phyloP scores from a whole-genome alignment of 2,329 filamentous ascomycete species.

The Hypoxylon sp. region DNA sequence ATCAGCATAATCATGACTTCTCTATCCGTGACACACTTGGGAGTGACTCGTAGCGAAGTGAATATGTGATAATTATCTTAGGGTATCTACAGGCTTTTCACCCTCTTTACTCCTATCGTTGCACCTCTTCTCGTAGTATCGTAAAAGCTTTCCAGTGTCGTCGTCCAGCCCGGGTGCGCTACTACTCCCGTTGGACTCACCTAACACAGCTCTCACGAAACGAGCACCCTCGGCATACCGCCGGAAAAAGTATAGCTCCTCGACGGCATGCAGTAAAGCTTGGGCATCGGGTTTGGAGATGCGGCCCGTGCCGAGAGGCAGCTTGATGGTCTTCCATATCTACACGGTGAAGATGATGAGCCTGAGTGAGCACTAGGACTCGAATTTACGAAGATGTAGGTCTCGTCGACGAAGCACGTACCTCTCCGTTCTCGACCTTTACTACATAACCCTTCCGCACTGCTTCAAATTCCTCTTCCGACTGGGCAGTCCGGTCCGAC shows the following conservation, averaged over 20 bases:
- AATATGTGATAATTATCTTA: too few relatives aligned
- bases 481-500: slow-evolving; percentile 47
- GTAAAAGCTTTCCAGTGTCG: slow-evolving; percentile 53
- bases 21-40: neutral
- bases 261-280: slow-evolving; percentile 62
- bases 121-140: slow-evolving; percentile 55
- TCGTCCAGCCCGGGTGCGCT: slow-evolving; percentile 50
- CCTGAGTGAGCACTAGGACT: neutral
- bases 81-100: slow-evolving; percentile 23
- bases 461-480: slow-evolving; percentile 58
- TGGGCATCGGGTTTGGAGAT: slow-evolving; percentile 58
- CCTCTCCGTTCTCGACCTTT: slow-evolving; percentile 64
- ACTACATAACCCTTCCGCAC: slow-evolving; percentile 55
- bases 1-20: neutral
- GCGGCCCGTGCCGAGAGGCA: slow-evolving; percentile 49
- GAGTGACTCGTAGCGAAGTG: neutral
- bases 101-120: slow-evolving; percentile 39
- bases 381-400: neutral
- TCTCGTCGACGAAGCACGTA: slow-evolving; percentile 47
- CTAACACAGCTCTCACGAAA: slow-evolving; percentile 51
- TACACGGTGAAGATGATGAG: slow-evolving; percentile 41
- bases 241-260: slow-evolving; percentile 65
- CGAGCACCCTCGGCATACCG: slow-evolving; percentile 55
- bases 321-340: slow-evolving; percentile 53
- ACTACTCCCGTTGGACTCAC: slow-evolving; percentile 30